Base-by-base conservation (phyloP, 108 stramenopile genomes). In the Stephanodiscus triporus region DNA sequence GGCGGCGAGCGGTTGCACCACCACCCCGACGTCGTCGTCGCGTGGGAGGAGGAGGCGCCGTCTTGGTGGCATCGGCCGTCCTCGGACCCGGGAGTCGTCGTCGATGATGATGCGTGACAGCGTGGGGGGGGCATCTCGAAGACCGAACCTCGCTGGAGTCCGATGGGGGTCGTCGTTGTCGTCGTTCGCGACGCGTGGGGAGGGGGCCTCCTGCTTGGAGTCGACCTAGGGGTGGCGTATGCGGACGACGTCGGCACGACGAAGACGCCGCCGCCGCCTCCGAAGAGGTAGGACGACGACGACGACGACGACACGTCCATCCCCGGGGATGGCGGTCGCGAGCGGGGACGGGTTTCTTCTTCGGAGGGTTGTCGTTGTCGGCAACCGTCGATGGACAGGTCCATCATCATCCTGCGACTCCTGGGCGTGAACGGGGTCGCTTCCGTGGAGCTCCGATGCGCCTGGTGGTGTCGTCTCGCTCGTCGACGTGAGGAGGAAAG, bases 341-440 rank as follows among this genome's bases (percentile, higher is more conserved):
- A 40, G 40, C 10, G 9, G 40, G 40, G 40, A 8, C 4, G 7
- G 40, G 9, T 40, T 4, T 20, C 49, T 20, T 50, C 49, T n/a
- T n/a, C n/a, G n/a, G n/a, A n/a, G n/a, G n/a, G n/a, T n/a, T n/a
- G n/a, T 11, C 27, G 56, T 57, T 7, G 56, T 16, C 27, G 0
- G 56, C 4, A 27, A 30, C n/a, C n/a, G 10, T 30, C n/a, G 36
- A 61, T 38, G 60, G 36, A 61, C 40, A 61, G 37, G 7, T 61
- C 22, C 36, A 30, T 26, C 60, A 61, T 61, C 60, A 61, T 61
- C 19, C 9, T 17, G 4, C 60, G 36, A 23, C 60, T 27, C n/a
- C 30, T 38, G 0, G 60, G 60, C 19, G 60, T 61, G 20, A 61
- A 61, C 37, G 60, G 60, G 9, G n/a, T n/a, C n/a, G n/a, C n/a